Evolutionary conservation across 345 rosid species (phyloP), one percentile per base, ranked within the genome.

Genomic region (Salix koriyanagi): DNA sequence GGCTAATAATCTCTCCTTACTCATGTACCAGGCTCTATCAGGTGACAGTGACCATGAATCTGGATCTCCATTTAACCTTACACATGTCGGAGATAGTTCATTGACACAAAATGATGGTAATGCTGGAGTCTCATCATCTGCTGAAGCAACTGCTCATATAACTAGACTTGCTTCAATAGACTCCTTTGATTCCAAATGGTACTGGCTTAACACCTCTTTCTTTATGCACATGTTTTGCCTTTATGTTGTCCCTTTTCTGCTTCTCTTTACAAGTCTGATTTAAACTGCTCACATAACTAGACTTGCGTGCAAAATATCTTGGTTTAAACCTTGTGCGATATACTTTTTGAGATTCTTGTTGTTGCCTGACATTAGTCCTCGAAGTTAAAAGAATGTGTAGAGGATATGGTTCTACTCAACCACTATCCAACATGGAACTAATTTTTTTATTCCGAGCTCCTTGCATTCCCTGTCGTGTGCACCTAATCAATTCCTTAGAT

Each of bases 161-260:
- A 94, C 97, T 23, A 87, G 98, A 86, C 97, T 96, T 34, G 98
- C 99, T 67, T 92, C 99, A 54, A 94, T 96, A 54, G 99, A 96
- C 83, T 96, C 99, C 79, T 96, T 91, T 68, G 98, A 96, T 85
- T 96, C 99, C 15, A 96, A 92, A 88, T 94, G 99, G 99, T 96
- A 89, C 18, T 83, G 69, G 72, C 67, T 72, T 58, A 48, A 72
- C 71, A 75, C 79, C 44, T 78, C 81, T 65, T 74, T 13, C 37
- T 70, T 36, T 82, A 46, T 39, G 28, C 64, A 8, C 64, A 30
- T 18, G 54, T 4, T 15, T 62, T 46, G 30, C 46, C 73, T 48
- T 26, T 30, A 64, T 61, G 4, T 3, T 66, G 62, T 25, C 56
- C 21, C 66, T 65, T 5, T 78, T 68, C 30, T 41, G 67, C 8